These are phyloP conservation scores for Aspergillus sp. DNA, from an alignment of 2,329 filamentous ascomycete genomes.

Conservation along the genomic window DNA sequence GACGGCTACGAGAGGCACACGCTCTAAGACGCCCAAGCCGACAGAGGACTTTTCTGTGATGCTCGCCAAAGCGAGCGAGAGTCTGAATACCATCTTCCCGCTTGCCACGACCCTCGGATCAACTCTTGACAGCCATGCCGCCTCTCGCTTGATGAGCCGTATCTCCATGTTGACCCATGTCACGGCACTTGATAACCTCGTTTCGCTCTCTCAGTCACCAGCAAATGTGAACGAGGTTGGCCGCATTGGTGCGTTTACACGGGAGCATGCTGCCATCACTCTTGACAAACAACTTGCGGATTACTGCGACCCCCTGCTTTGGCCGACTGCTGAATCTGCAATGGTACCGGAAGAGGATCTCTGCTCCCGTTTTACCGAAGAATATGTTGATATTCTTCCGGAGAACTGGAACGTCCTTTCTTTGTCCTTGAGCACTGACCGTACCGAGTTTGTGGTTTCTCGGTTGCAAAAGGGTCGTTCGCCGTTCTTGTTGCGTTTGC, in stretches of 20 bases:
- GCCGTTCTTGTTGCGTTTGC: constrained; percentile 84
- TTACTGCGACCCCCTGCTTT: constrained; percentile 50
- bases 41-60: constrained; percentile 40
- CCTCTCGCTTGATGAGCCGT: constrained; percentile 42
- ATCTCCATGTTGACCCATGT: constrained; percentile 47
- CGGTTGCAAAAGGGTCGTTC: constrained; percentile 73
- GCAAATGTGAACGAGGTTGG: constrained; percentile 45
- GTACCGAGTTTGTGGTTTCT: constrained; percentile 84
- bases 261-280: constrained; percentile 41
- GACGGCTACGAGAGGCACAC: constrained; percentile 28
- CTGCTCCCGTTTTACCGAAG: constrained; percentile 68
- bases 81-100: constrained; percentile 35
- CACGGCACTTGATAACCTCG: constrained; percentile 35
- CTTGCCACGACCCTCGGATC: constrained; percentile 39
- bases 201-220: constrained; percentile 32
- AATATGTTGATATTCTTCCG: constrained; percentile 85
- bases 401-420: constrained; percentile 82
- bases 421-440: constrained; percentile 76
- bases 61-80: constrained; percentile 38
- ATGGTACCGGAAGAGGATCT: constrained; percentile 39
- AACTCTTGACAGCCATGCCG: constrained; percentile 41
- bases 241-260: constrained; percentile 43
- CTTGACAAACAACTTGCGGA: constrained; percentile 49
- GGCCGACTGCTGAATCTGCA: constrained; percentile 45
- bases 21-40: constrained; percentile 31